Conservation (phyloP, 2,329 filamentous ascomycete species). For the Escovopsis sp. region DNA sequence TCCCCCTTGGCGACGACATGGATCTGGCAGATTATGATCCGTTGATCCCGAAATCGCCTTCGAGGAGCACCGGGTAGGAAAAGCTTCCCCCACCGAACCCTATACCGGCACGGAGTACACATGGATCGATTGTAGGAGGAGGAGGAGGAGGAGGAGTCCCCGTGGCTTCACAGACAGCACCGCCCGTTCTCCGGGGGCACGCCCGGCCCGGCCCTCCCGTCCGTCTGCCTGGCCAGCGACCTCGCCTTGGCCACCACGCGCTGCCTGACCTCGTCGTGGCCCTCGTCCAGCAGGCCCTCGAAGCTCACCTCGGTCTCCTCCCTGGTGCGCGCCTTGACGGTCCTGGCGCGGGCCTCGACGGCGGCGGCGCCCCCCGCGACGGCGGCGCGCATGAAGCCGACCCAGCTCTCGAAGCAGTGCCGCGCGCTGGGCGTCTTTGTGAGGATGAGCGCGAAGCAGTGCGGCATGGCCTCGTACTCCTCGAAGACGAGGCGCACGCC, state of each 20-base stretch:
- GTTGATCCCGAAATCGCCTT: no score
- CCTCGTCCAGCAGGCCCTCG: constrained; percentile 26
- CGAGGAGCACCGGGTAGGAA: no score
- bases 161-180: no score
- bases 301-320: constrained; percentile 32
- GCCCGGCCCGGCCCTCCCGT: no score
- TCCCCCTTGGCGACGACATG: no score
- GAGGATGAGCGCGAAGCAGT: constrained; percentile 52
- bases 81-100: no score
- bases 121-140: no score
- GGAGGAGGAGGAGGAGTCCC: no score
- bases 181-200: no score
- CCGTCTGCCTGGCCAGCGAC: not conserved
- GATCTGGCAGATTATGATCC: no score
- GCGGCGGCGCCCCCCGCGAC: constrained; percentile 20
- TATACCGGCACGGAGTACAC: no score
- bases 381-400: constrained; percentile 36
- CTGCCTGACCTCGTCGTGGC: constrained; percentile 27
- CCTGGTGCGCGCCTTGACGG: constrained; percentile 35
- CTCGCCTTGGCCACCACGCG: constrained; percentile 19
- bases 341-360: constrained; percentile 27
- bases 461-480: constrained; percentile 70
- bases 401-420: constrained; percentile 41
- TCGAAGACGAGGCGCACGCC: constrained; percentile 50
- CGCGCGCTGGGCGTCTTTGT: constrained; percentile 27